phyloP scores from a whole-genome alignment of 2,329 filamentous ascomycete species.

The Calonectria naviculata region DNA sequence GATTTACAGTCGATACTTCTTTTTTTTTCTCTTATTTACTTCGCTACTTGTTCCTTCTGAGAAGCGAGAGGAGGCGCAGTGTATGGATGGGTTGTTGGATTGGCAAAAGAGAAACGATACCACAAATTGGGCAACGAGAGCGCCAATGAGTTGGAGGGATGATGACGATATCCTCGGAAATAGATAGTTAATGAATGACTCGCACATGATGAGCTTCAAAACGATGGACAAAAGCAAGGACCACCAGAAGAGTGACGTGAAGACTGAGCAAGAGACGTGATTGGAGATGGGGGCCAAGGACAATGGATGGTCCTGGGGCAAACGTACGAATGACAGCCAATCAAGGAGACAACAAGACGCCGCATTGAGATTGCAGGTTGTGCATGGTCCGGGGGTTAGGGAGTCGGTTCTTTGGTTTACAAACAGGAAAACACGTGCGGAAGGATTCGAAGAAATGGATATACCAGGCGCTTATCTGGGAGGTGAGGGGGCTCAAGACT shows the following conservation, averaged over 20 bases:
- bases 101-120: background rate
- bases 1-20: background rate
- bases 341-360: background rate
- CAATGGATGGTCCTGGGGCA: background rate
- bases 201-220: background rate
- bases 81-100: background rate
- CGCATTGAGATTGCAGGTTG: conserved; percentile 19
- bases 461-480: background rate
- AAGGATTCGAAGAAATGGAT: conserved; percentile 3
- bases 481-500: background rate
- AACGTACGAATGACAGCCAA: background rate
- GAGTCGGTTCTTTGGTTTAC: background rate
- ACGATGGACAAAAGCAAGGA: conserved; percentile 2
- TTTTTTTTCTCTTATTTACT: background rate
- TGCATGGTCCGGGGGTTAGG: background rate
- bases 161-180: background rate
- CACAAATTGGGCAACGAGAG: background rate
- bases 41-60: background rate
- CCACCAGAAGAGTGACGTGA: background rate
- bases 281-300: background rate
- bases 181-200: conserved; percentile 17
- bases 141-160: background rate
- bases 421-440: background rate
- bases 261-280: background rate
- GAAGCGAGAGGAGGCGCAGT: background rate